Evolutionary conservation across 345 rosid genomes (phyloP).

Genomic region (Citrus unshiu): DNA sequence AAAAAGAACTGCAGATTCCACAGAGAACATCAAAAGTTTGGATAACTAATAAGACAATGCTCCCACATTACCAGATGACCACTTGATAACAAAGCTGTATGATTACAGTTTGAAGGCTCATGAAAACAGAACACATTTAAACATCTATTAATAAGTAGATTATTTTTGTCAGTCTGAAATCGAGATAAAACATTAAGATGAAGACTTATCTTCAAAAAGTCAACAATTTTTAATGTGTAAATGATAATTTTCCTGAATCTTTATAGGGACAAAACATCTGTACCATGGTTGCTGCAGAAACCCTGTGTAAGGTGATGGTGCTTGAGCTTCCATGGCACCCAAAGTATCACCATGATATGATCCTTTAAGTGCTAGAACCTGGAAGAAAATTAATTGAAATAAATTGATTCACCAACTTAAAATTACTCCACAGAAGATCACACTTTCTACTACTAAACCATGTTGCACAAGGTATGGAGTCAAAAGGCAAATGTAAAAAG

Average conservation of each 20-base stretch:
- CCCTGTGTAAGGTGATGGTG: slow-evolving; percentile 86
- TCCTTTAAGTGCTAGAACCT: slow-evolving; percentile 91
- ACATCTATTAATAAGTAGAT: neutral
- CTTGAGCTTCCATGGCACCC: slow-evolving; percentile 99
- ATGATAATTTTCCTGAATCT: neutral
- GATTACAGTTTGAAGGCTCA: neutral
- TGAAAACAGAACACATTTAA: neutral
- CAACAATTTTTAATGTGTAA: neutral
- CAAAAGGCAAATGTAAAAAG: slow-evolving; percentile 2
- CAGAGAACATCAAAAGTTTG: neutral
- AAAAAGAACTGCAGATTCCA: neutral
- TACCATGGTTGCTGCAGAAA: slow-evolving; percentile 97
- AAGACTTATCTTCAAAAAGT: neutral
- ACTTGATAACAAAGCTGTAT: neutral
- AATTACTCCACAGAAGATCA: neutral
- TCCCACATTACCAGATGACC: neutral
- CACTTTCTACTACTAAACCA: neutral
- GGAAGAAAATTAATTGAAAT: slow-evolving; percentile 7
- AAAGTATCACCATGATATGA: slow-evolving; percentile 98
- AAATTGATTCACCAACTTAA: neutral
- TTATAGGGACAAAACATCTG: neutral
- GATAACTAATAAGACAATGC: neutral
- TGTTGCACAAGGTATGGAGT: neutral
- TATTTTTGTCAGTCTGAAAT: neutral
- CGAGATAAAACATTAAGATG: neutral